Evolutionary conservation across 371 early-diverging fungal species (phyloP).

Genomic region (Mycotypha africana): DNA sequence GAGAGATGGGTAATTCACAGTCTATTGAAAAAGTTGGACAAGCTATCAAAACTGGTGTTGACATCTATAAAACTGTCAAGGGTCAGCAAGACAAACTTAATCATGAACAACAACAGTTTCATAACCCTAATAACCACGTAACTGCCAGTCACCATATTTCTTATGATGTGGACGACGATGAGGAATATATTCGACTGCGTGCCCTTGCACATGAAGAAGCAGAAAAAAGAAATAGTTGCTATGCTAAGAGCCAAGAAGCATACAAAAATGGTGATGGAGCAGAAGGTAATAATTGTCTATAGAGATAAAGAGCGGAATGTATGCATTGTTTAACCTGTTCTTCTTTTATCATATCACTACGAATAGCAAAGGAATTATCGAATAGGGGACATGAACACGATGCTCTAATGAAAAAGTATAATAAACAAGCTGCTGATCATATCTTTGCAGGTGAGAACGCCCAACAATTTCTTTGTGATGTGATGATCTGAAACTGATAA

Average conservation of each 20-base stretch:
- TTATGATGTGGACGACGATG: slow-evolving; percentile 25
- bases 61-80: slow-evolving; percentile 23
- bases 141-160: slow-evolving; percentile 11
- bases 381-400: slow-evolving; percentile 49
- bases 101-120: neutral
- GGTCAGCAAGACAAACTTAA: slow-evolving; percentile 15
- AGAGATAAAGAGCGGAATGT: too few species aligned
- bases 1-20: slow-evolving; percentile 36
- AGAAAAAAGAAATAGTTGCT: slow-evolving; percentile 35
- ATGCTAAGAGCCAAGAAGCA: slow-evolving; percentile 37
- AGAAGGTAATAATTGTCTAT: too few species aligned
- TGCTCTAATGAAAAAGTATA: slow-evolving; percentile 46
- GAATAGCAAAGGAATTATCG: slow-evolving; percentile 47
- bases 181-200: slow-evolving; percentile 30
- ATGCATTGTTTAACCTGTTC: too few species aligned
- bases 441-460: slow-evolving; percentile 38
- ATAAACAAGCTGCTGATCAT: slow-evolving; percentile 46
- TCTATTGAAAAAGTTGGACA: slow-evolving; percentile 23
- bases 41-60: slow-evolving; percentile 18
- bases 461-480: neutral
- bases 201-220: slow-evolving; percentile 40
- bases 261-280: slow-evolving; percentile 37
- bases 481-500: neutral
- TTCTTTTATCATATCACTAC: neutral
- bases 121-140: slow-evolving; percentile 6